Conservation (phyloP, 768 basidiomycete genomes). For the Favolaschia claudopus region DNA sequence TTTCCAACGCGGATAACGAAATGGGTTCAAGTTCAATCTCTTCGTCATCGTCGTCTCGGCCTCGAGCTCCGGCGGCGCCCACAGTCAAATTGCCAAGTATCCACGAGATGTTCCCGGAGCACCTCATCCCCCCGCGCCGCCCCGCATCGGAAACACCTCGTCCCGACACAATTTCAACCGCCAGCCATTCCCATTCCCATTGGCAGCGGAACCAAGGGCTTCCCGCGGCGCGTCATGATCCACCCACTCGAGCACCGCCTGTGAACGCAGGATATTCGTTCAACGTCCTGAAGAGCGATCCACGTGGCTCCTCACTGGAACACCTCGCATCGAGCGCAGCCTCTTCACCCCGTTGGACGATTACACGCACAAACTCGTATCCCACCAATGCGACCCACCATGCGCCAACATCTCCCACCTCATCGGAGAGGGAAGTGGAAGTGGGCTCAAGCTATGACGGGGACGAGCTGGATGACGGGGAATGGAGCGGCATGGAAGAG, state of each 20-base stretch:
- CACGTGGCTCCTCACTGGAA: not conserved
- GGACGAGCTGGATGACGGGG: slow-evolving; percentile 28
- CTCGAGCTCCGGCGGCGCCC: not conserved
- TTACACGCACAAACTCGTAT: no score
- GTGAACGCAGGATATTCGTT: slow-evolving; percentile 5
- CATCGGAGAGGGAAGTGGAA: slow-evolving; percentile 2
- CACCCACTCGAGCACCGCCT: not conserved
- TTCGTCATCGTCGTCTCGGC: not conserved
- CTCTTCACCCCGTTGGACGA: no score
- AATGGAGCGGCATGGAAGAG: slow-evolving; percentile 31
- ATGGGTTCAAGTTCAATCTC: no score
- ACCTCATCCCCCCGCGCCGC: not conserved
- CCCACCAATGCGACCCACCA: not conserved
- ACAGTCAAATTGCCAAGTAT: slow-evolving; percentile 9
- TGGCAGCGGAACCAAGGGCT: no score
- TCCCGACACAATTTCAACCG: no score
- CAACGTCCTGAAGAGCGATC: slow-evolving; percentile 11
- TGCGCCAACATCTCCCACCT: not conserved
- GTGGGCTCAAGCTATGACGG: no score
- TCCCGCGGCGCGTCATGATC: not conserved
- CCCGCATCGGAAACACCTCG: not conserved
- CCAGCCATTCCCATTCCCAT: not conserved
- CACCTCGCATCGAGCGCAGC: slow-evolving; percentile 9
- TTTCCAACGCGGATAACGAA: no score
- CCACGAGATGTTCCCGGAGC: slow-evolving; percentile 16